Evolutionary conservation across 768 basidiomycete species (phyloP).

Genomic region (Serendipita vermifera): DNA sequence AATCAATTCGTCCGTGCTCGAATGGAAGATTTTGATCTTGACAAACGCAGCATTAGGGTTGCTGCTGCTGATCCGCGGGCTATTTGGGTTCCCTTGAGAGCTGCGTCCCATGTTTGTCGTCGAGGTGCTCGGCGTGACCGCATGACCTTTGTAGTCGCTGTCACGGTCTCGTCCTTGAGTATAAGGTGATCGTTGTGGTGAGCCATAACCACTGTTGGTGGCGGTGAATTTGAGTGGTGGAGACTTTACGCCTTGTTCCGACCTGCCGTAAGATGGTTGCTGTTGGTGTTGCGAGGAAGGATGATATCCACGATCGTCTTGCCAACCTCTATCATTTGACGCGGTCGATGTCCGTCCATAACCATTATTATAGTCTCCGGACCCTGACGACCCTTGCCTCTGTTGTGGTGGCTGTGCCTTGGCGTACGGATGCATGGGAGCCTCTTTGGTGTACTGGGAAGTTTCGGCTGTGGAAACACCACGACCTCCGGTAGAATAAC

Average conservation of each 20-base stretch:
- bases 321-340: neutral
- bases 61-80: slow-evolving; percentile 59
- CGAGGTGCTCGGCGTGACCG: neutral
- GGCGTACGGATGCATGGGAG: neutral
- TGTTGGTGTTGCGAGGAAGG: neutral
- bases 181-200: neutral
- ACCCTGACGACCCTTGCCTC: neutral
- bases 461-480: neutral
- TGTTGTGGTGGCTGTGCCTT: neutral
- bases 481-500: too few species aligned
- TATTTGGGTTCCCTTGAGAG: slow-evolving; percentile 29
- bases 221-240: too few species aligned
- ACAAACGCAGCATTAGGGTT: slow-evolving; percentile 80
- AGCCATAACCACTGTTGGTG: too few species aligned
- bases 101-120: neutral
- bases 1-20: slow-evolving; percentile 84
- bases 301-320: neutral
- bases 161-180: neutral
- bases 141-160: neutral
- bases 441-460: neutral
- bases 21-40: slow-evolving; percentile 97
- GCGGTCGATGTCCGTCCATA: neutral
- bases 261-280: neutral
- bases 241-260: too few species aligned
- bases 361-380: neutral